Evolutionary conservation across 2,329 filamentous ascomycete species (phyloP), one percentile per base, ranked within the genome.

Genomic region (Talaromyces sp.): DNA sequence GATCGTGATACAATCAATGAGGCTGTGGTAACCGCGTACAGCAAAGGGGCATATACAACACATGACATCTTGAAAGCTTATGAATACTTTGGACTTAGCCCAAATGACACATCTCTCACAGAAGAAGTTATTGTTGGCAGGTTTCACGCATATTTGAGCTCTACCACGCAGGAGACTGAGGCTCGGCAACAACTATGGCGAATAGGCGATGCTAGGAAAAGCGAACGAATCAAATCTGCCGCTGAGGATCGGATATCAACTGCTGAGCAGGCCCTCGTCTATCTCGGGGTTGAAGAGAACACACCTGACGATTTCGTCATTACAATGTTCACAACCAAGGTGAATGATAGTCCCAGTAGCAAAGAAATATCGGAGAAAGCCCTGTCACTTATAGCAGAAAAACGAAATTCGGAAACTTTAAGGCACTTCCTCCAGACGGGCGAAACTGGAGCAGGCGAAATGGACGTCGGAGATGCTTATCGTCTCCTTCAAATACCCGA

Each of bases 181-280:
- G 77, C 86, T 37, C 84, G 85, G 63, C 79, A 82, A 62, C 81
- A 84, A 63, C 76, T 91, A 49, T 81, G 82, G 66, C 83, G 85
- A 57, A 88, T 91, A 69, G 89, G 87, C 1, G 78, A 83, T 37
- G 80, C 83, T 43, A 82, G 86, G 59, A 75, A 79, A 24, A 91
- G 88, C 72, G 79, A 84, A 50, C 79, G 78, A 49, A 86, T 91
- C 61, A 80, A 83, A 68, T 81, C 82, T 57, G 83, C 85, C 52
- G 86, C 88, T 4, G 82, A 85, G 69, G 84, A 85, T 70, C 82
- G 82, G 14, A 80, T 89, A 33, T 83, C 88, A 67, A 87, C 83
- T n/a, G 84, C 86, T 63, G 83, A 87, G 54, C 86, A 90, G 72
- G 89, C 89, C 1, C 79, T 89, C 37, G 78, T 83, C 13, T 90